Base-by-base conservation (phyloP, 352 stramenopile genomes). In the Phytophthora cactorum region DNA sequence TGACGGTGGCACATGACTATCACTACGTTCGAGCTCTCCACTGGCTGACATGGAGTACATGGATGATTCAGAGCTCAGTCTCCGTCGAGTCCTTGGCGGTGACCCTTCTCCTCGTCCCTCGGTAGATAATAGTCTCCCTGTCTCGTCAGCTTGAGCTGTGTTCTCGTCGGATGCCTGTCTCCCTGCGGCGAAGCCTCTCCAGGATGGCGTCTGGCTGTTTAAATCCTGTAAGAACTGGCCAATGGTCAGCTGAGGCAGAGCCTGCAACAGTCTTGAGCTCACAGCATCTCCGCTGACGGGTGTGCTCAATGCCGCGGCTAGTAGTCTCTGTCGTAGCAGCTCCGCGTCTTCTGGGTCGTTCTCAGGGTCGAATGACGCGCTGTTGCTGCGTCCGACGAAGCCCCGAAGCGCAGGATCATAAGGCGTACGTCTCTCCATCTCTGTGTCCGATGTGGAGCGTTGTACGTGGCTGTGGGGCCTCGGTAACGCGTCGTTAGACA, bases 151-250 rank as follows among this genome's bases (percentile, higher is more conserved):
- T 55, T 63, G 29, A 46, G 17, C 56, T 34, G 29, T 15, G 59
- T 58, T 59, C 5, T 50, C 56, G 27, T 52, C 56, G 3, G 53
- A 57, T 14, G 68, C 55, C 44, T 64, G 56, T 54, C 60, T 64
- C 38, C 27, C 51, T 14, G 46, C 27, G n/a, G 70, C 25, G 45
- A 72, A 69, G 15, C 52, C 60, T 52, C 57, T 66, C 60, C 59
- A 72, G 0, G 57, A 43, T 39, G 66, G 56, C 17, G 62, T 75
- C 17, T 70, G 72, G 51, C 47, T 75, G 53, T 70, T 71, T 3
- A 71, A 63, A 29, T 79, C 72, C 22, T 76, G 68, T 39, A 82
- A 38, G 38, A 75, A 74, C 43, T 82, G 75, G 12, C 62, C 54
- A 41, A 78, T 61, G 25, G 45, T 34, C 17, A 81, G 59, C 43